Evolutionary conservation across 139 green algal species (phyloP).

Genomic region (Micromonas pusilla): DNA sequence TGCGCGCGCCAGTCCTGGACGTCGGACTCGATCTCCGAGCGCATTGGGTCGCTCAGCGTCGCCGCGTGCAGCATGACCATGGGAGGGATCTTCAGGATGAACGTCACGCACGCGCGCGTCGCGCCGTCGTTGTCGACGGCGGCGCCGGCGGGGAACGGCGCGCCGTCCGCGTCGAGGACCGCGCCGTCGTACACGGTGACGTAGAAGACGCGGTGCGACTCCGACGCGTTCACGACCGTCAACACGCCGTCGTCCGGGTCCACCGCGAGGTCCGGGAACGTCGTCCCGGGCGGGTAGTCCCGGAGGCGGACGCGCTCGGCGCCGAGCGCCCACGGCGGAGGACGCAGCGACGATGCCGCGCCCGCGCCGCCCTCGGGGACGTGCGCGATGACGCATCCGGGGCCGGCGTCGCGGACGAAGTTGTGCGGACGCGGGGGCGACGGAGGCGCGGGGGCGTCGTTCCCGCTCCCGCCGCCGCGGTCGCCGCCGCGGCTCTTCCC

Average conservation of each 20-base stretch:
- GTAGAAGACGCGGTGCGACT: background rate
- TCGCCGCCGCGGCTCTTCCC: background rate
- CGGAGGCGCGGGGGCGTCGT: background rate
- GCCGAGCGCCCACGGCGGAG: background rate
- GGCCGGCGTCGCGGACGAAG: slow-evolving; percentile 1
- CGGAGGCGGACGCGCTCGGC: background rate
- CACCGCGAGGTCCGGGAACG: background rate
- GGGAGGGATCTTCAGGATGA: background rate
- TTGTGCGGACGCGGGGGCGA: background rate
- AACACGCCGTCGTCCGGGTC: background rate
- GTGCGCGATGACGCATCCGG: slow-evolving; percentile 5
- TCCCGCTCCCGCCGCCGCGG: background rate
- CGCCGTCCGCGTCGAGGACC: background rate
- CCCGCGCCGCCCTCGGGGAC: background rate
- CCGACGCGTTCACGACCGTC: background rate
- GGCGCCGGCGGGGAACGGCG: background rate
- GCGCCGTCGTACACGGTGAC: slow-evolving; percentile 2
- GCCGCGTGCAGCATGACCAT: background rate
- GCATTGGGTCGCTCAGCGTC: background rate
- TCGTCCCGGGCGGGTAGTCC: background rate
- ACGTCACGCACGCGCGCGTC: background rate
- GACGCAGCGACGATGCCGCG: too few relatives aligned
- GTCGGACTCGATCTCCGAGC: background rate
- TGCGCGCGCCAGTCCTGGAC: background rate
- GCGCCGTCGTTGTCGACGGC: background rate